Conservation (phyloP, 2,329 filamentous ascomycete genomes). For the Dendrostoma leiphaemia region DNA sequence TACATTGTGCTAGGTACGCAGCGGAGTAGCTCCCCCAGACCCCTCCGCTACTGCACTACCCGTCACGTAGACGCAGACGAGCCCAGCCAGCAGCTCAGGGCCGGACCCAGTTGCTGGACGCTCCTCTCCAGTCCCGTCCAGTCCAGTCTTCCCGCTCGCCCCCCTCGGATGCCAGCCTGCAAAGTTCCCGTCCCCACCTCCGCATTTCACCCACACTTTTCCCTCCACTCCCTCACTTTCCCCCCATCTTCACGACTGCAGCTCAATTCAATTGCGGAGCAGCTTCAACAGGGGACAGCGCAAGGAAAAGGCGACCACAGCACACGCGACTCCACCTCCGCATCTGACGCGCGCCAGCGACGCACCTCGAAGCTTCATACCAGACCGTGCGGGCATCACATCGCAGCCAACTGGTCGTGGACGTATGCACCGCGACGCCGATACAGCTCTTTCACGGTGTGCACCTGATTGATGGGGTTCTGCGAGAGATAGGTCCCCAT, state of each 20-base stretch:
- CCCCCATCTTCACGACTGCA: neutral
- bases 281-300: neutral
- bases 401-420: no score
- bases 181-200: constrained; percentile 16
- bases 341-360: neutral
- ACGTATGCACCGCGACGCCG: no score
- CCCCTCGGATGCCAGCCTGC: constrained; percentile 1
- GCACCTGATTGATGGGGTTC: no score
- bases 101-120: neutral
- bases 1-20: no score
- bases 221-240: neutral
- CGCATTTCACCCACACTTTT: constrained; percentile 17
- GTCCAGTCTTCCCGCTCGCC: neutral
- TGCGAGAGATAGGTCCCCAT: no score
- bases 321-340: constrained; percentile 5
- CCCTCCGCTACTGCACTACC: neutral
- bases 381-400: neutral
- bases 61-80: no score
- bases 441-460: no score
- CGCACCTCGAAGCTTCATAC: neutral
- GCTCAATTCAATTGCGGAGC: constrained; percentile 12
- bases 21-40: no score
- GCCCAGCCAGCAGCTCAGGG: no score
- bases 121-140: neutral
- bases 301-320: neutral